These are phyloP conservation scores for Fusarium marasasianum DNA, from an alignment of 2,329 filamentous ascomycete species.

Conservation along the genomic window DNA sequence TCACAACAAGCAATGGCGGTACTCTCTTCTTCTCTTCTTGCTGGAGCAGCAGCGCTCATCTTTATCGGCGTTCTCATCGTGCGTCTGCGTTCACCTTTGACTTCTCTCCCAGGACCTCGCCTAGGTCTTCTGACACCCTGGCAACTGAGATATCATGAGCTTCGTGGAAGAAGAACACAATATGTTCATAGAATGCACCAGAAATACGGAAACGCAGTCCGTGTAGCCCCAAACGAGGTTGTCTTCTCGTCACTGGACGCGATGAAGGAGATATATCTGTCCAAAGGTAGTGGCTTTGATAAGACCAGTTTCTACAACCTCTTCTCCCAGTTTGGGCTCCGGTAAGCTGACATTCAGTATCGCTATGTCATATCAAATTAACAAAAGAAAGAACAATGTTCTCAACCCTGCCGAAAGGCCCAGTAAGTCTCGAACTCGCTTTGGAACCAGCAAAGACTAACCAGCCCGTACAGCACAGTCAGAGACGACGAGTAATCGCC, in stretches of 20 bases:
- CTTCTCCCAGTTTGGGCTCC: slow-evolving; percentile 21
- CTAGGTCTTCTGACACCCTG: slow-evolving; percentile 6
- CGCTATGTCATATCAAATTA: rapidly evolving
- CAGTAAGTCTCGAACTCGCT: not conserved
- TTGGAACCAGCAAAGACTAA: not conserved
- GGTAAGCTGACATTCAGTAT: not conserved
- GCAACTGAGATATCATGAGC: slow-evolving; percentile 18
- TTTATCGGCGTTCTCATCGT: not conserved
- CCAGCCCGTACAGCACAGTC: slow-evolving; percentile 6
- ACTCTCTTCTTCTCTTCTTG: not conserved
- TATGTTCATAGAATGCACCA: slow-evolving; percentile 20
- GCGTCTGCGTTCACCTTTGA: slow-evolving; percentile 10
- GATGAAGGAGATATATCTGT: slow-evolving; percentile 29
- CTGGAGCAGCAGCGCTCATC: not conserved
- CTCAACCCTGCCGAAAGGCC: slow-evolving; percentile 14
- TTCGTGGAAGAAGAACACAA: slow-evolving; percentile 14
- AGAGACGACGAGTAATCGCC: slow-evolving; percentile 18
- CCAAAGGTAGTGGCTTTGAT: slow-evolving; percentile 25
- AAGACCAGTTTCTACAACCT: slow-evolving; percentile 24
- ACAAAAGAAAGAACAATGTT: slow-evolving; percentile 13
- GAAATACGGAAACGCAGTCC: slow-evolving; percentile 9
- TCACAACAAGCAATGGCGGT: not conserved
- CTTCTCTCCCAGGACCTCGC: slow-evolving; percentile 18
- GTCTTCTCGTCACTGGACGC: slow-evolving; percentile 21
- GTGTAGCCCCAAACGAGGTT: slow-evolving; percentile 26